A percentile compares a stretch with the other conserved stretches of the same genome.
phyloP scores from a whole-genome alignment of 73 alveolate genomes.

The Paramecium tetraurelia region DNA sequence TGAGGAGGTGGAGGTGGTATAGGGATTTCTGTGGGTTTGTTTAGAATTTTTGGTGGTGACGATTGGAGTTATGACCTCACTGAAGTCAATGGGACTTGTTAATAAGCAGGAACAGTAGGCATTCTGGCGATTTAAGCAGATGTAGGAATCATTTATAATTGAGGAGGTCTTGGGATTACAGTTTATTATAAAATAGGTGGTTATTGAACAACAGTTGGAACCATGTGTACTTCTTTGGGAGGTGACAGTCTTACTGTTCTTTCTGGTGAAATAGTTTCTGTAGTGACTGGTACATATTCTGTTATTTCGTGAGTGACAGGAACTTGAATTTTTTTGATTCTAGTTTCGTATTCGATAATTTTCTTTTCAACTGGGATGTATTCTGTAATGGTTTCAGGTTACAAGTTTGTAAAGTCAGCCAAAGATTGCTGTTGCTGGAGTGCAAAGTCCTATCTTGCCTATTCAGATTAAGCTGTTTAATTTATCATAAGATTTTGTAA shows the following conservation, averaged over 20 bases:
- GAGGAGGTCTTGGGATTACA: not conserved
- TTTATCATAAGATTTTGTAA: not conserved
- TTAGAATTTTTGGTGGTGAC: not conserved
- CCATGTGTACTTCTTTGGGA: not conserved
- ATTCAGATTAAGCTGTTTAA: not conserved
- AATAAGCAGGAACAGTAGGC: not conserved
- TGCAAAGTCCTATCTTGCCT: not conserved
- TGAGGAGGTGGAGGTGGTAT: conserved; percentile 41
- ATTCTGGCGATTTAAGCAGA: not conserved
- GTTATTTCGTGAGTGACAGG: conserved; percentile 22
- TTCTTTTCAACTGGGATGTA: conserved; percentile 42
- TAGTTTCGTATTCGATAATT: conserved; percentile 18
- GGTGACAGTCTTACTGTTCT: not conserved
- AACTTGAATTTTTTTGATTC: not conserved
- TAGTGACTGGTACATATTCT: conserved; percentile 29
- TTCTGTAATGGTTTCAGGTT: conserved; percentile 45
- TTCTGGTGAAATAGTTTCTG: conserved; percentile 13
- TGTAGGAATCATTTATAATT: not conserved
- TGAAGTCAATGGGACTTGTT: not conserved
- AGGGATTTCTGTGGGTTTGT: not conserved
- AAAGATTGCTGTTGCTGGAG: not conserved
- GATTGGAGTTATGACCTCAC: not conserved
- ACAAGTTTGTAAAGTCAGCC: not conserved
- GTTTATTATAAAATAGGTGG: not conserved
- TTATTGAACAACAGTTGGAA: not conserved